Evolutionary conservation across 2,329 filamentous ascomycete genomes (phyloP), one percentile per base, ranked within the genome.

Genomic region (Polytolypa hystricis): DNA sequence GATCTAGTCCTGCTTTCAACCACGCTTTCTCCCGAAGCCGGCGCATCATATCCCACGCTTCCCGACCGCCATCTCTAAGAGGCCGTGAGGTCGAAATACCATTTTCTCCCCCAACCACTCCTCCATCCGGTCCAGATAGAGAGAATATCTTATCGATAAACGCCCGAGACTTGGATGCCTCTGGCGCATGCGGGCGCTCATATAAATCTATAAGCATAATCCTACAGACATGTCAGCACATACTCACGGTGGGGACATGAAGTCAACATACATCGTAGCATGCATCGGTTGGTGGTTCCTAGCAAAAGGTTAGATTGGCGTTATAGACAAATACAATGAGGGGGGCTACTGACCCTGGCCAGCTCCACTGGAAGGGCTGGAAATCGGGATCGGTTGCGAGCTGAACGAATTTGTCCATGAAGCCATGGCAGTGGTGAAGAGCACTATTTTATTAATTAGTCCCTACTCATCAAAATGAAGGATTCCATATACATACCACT

Each of bases 201-300:
- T 67, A 67, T 2, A 68, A 51, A 44, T 68, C 65, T 37, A 68
- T 64, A 16, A 68, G 58, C 55, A 67, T 60, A 35, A 68, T 66
- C 60, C 60, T 62, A 21, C 14, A n/a, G n/a, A 4, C n/a, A 8
- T 9, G 30, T 38, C 18, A 38, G 35, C 7, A 33, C 11, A 5
- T 11, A 26, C 16, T 23, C 2, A 26, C n/a, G n/a, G n/a, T n/a
- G 26, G 15, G 23, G 5, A 27, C 11, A 19, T 1, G 6, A n/a
- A 2, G 35, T 14, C 9, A 12, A 45, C 51, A 14, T 47, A 58
- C 55, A 65, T 60, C 18, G 57, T 61, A 10, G 62, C 58, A 49
- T 65, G 61, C 54, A 65, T 62, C 2, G 61, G 62, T 40, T 64
- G 61, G 38, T 62, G 58, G 30, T 58, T 62, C 3, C 55, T 58